Evolutionary conservation across 768 basidiomycete genomes (phyloP).

Genomic region (Ephemerocybe angulata): DNA sequence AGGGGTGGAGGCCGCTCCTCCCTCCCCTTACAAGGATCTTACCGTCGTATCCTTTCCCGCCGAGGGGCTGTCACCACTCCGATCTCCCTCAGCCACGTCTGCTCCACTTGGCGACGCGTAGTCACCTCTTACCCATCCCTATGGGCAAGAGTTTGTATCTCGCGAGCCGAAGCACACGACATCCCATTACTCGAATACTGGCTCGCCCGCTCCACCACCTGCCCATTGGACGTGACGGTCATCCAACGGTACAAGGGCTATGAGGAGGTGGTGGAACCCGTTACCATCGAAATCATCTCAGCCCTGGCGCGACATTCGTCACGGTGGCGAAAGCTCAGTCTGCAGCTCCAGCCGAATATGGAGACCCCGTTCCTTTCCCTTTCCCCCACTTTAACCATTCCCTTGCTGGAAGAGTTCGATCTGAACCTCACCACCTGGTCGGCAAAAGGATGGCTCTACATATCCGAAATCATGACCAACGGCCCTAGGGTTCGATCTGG

Average conservation of each 20-base stretch:
- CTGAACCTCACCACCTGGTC: neutral
- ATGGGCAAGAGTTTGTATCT: constrained; percentile 26
- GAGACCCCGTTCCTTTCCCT: neutral
- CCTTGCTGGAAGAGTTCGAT: neutral
- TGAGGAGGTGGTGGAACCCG: neutral
- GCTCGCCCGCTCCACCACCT: neutral
- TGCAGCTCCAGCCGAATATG: neutral
- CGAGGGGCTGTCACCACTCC: neutral
- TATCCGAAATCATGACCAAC: neutral
- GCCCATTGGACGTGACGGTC: neutral
- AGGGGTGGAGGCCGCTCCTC: neutral
- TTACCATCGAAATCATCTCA: neutral
- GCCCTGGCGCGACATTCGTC: neutral
- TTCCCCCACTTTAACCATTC: neutral
- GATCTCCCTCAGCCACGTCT: constrained; percentile 26
- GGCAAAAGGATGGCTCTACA: neutral
- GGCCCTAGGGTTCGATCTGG: neutral
- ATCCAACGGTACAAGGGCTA: neutral
- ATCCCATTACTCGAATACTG: neutral
- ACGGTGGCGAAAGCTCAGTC: neutral
- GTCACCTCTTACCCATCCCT: constrained; percentile 25
- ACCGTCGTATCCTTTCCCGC: neutral
- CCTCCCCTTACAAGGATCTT: neutral
- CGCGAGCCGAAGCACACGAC: neutral
- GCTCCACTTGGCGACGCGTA: constrained; percentile 24